phyloP scores from a whole-genome alignment of 495 filamentous ascomycete species.

The Daldinia loculata region DNA sequence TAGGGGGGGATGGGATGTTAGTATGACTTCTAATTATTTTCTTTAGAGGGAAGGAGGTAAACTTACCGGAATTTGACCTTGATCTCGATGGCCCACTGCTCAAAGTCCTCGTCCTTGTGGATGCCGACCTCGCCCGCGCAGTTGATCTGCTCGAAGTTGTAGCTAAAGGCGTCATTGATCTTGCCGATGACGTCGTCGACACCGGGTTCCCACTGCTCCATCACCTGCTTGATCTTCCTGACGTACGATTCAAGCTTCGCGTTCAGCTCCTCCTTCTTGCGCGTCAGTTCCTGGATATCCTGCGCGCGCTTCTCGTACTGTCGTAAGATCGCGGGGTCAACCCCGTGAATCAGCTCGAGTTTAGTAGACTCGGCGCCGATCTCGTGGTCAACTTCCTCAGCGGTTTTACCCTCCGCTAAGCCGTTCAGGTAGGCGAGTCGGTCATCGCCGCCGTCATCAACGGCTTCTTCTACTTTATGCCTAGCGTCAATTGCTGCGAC shows the following conservation, averaged over 20 bases:
- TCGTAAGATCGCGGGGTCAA: constrained; percentile 76
- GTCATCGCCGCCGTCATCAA: constrained; percentile 48
- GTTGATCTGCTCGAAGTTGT: constrained; percentile 91
- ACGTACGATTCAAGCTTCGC: constrained; percentile 58
- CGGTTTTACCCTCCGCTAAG: constrained; percentile 52
- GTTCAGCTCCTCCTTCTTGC: constrained; percentile 58
- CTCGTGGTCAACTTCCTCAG: constrained; percentile 74
- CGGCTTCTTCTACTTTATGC: constrained; percentile 47
- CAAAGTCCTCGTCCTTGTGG: constrained; percentile 85
- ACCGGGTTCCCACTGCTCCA: constrained; percentile 80
- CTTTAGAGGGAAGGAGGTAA: not conserved
- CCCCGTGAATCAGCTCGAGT: constrained; percentile 80
- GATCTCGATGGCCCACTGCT: constrained; percentile 93
- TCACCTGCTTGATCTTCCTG: constrained; percentile 62
- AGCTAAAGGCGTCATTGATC: constrained; percentile 88
- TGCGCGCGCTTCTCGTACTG: constrained; percentile 77
- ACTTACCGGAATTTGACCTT: constrained; percentile 88
- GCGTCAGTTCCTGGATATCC: constrained; percentile 56
- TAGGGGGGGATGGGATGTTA: constrained; percentile 36
- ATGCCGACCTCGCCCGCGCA: constrained; percentile 93
- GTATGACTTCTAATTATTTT: not conserved
- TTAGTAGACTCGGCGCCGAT: constrained; percentile 77
- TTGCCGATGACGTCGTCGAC: constrained; percentile 78
- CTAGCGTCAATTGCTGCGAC: constrained; percentile 41
- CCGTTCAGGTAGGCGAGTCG: constrained; percentile 43